Base-by-base conservation (phyloP, 148 eudicot species). In the Rhododendron molle region DNA sequence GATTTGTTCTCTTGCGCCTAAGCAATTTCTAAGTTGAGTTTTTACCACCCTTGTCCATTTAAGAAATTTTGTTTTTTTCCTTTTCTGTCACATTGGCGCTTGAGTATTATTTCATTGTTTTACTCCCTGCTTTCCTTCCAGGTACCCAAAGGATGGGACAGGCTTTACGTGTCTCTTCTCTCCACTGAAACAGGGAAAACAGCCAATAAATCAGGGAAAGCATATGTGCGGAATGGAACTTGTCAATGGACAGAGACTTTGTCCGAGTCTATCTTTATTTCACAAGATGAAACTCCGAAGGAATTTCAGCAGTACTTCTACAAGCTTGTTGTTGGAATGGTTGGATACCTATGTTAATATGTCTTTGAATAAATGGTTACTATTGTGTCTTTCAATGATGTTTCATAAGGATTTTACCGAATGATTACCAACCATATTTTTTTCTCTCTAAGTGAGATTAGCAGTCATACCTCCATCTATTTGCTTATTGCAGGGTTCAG, bases 121-220 rank as follows among this genome's bases (percentile, higher is more conserved):
- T 83, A 52, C 32, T 76, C 7, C 56, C 36, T 72, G 83, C 46
- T 84, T 65, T 78, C 38, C 77, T 73, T 84, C 79, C 89, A 95
- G 98, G 97, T 94, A 79, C 98, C 98, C 20, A 92, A 92, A 88
- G 97, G 94, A 87, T 95, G 98, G 98, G 98, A 95, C 89, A 95
- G 86, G 90, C 96, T 95, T 52, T 91, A 88, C 36, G 89, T 95
- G 86, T 90, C 91, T 65, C 77, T 95, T 65, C 85, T 91, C 46
- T 92, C 90, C 58, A 88, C 82, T 54, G 95, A 93, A 88, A 94
- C 97, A 23, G 96, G 96, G 83, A 95, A 93, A 86, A 86, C 93
- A 30, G 74, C 91, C 60, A 88, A 82, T 11, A 94, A 92, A 86
- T 88, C 91, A 81, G 92, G 91, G 30, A 95, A 95, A 90, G 88